Base-by-base conservation (phyloP, 106 monocot genomes). In the Chionographis japonica region DNA sequence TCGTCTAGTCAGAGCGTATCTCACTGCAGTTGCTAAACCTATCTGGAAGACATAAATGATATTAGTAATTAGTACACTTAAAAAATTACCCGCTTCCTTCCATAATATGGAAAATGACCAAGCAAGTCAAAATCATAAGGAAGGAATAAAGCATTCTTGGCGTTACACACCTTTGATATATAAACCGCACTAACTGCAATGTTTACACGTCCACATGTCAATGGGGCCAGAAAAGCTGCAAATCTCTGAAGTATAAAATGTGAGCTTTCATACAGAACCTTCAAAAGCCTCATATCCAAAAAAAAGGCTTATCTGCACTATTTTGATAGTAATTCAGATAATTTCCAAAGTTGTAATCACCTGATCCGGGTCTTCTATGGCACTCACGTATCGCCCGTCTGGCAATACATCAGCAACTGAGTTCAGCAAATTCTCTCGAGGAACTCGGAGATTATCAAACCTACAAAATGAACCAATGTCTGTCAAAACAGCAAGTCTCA, bases 381-480 rank as follows among this genome's bases (percentile, higher is more conserved):
- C 70, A 68, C 92, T 98, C 35, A 82, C 86, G 71, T 90, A 93
- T 54, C 60, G 72, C 43, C 97, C 92, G 85, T 98, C 81, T 17
- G 83, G 85, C 41, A 80, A 71, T 6, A 98, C 97, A 74, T 98
- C 89, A 75, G 87, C 82, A 76, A 93, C 85, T n/a, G 90, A 87
- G 56, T 93, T 98, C 42, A 98, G 74, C 78, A 98, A 78, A 67
- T 90, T 98, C 66, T 90, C 87, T 61, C 93, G 74, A 70, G 92
- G 97, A 37, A 98, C 90, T 58, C 90, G 80, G n/a, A 98, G 71
- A 73, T 88, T 83, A 43, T 98, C 79, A 75, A 98, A 98, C 97
- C 97, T 92, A 56, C 37, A 15, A 16, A 57, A 9, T 52, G 12
- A 43, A 63, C 14, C n/a, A 50, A 50, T 2, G 12, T 20, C 1